phyloP scores from a whole-genome alignment of 2,329 filamentous ascomycete species.

The Talaromyces verruculosus region DNA sequence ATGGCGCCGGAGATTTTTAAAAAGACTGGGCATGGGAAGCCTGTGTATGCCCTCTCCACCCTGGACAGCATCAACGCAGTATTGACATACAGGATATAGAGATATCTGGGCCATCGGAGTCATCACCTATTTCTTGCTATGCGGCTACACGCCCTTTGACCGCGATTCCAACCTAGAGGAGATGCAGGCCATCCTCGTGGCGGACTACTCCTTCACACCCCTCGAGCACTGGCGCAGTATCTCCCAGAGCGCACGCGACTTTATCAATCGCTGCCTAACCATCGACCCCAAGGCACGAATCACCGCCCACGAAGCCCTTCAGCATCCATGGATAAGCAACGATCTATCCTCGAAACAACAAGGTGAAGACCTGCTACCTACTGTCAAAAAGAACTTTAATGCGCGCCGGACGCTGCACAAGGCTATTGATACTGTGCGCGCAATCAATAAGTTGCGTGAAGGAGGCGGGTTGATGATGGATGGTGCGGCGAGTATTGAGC shows the following conservation, averaged over 20 bases:
- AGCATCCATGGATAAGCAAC: slow-evolving; percentile 64
- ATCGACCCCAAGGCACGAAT: slow-evolving; percentile 84
- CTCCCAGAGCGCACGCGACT: slow-evolving; percentile 79
- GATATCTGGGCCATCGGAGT: slow-evolving; percentile 98
- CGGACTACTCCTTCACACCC: slow-evolving; percentile 94
- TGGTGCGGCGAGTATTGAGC: slow-evolving; percentile 58
- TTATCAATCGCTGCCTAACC: slow-evolving; percentile 88
- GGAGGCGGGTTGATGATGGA: slow-evolving; percentile 64
- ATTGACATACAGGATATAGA: slow-evolving; percentile 37
- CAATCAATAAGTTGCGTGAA: slow-evolving; percentile 66
- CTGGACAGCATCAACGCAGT: not conserved
- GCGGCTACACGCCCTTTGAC: slow-evolving; percentile 97
- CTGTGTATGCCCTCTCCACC: slow-evolving; percentile 61
- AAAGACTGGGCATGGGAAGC: slow-evolving; percentile 96
- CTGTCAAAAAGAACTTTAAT: slow-evolving; percentile 70
- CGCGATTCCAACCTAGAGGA: slow-evolving; percentile 96
- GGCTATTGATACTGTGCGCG: slow-evolving; percentile 66
- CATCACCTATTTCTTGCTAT: slow-evolving; percentile 97
- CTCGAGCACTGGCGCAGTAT: slow-evolving; percentile 96
- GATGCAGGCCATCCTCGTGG: slow-evolving; percentile 97
- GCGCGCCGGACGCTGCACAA: slow-evolving; percentile 64
- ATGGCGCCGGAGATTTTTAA: slow-evolving; percentile 99
- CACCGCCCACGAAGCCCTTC: slow-evolving; percentile 77
- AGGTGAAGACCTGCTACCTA: slow-evolving; percentile 60
- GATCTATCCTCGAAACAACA: slow-evolving; percentile 39